Percentiles rank a stretch among this genome's conserved stretches.
Evolutionary conservation across 2,329 filamentous ascomycete genomes (phyloP).

Genomic region (Ceratocystis ficicola): DNA sequence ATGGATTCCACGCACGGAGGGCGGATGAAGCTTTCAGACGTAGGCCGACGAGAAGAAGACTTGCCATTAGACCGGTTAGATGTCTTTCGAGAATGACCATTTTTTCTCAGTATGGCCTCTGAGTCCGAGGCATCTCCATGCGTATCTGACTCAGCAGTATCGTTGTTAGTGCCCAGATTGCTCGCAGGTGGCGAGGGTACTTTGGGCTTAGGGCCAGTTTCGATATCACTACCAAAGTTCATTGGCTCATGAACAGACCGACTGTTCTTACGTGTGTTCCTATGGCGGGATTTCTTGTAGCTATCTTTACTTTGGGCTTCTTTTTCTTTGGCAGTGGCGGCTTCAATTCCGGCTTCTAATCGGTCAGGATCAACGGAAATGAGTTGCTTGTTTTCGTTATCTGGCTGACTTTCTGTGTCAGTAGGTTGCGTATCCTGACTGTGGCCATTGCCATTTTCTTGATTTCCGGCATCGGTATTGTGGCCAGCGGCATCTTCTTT

Average conservation of each 20-base stretch:
- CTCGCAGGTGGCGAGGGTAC: constrained; percentile 16
- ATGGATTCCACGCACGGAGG: neutral
- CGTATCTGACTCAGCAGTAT: neutral
- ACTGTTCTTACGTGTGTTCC: neutral
- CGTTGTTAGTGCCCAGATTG: neutral
- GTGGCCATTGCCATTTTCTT: neutral
- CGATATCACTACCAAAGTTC: neutral
- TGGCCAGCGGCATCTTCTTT: neutral
- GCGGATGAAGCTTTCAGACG: constrained; percentile 3
- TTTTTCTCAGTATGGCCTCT: constrained; percentile 6
- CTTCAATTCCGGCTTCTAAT: neutral
- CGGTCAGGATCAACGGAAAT: neutral
- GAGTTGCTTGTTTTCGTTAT: constrained; percentile 7
- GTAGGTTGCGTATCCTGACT: neutral
- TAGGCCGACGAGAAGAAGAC: constrained; percentile 10
- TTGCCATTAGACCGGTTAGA: constrained; percentile 15
- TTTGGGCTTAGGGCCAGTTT: neutral
- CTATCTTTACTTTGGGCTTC: neutral
- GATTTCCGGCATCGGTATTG: neutral
- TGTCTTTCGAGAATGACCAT: constrained; percentile 15
- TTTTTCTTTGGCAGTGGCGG: neutral
- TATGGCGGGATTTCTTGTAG: constrained; percentile 6
- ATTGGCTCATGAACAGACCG: neutral
- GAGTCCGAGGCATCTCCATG: constrained; percentile 12
- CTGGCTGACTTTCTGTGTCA: neutral